phyloP scores from a whole-genome alignment of 1,284 basidiomycete genomes.

The Bjerkandera adusta region DNA sequence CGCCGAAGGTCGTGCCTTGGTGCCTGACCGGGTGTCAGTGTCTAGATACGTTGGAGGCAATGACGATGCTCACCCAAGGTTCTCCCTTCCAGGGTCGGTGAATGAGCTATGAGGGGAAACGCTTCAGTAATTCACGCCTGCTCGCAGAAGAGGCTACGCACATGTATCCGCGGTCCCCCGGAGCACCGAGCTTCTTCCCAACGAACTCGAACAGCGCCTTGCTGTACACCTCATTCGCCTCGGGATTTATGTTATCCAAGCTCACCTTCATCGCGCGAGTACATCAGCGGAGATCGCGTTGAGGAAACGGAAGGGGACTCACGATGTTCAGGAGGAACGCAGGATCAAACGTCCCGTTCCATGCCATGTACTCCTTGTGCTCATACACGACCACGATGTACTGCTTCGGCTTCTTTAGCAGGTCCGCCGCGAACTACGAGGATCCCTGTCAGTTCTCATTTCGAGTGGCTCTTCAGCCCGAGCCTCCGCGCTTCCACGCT shows the following conservation, averaged over 20 bases:
- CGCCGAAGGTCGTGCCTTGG: slow-evolving; percentile 43
- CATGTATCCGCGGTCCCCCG: slow-evolving; percentile 57
- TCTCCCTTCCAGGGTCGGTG: slow-evolving; percentile 53
- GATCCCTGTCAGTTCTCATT: neutral
- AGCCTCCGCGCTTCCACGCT: neutral
- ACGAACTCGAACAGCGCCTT: slow-evolving; percentile 53
- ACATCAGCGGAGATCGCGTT: neutral
- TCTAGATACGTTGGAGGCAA: neutral
- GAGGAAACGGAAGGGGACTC: slow-evolving; percentile 21
- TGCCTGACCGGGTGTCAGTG: neutral
- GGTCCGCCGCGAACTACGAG: slow-evolving; percentile 44
- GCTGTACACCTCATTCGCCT: slow-evolving; percentile 51
- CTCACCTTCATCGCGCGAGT: slow-evolving; percentile 42
- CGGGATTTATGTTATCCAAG: slow-evolving; percentile 51
- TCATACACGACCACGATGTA: slow-evolving; percentile 51
- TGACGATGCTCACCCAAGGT: slow-evolving; percentile 46
- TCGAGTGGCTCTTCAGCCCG: neutral
- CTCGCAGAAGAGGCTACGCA: slow-evolving; percentile 23
- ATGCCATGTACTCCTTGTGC: slow-evolving; percentile 57
- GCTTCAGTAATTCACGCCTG: neutral
- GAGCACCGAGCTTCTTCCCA: slow-evolving; percentile 46
- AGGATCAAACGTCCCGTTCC: slow-evolving; percentile 60
- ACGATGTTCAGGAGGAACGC: slow-evolving; percentile 58
- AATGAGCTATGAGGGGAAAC: slow-evolving; percentile 39
- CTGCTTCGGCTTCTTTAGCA: slow-evolving; percentile 51